Percentiles rank a stretch among this genome's conserved stretches.
Evolutionary conservation across 2,329 filamentous ascomycete genomes (phyloP).

Genomic region (Bipolaris oryzae): DNA sequence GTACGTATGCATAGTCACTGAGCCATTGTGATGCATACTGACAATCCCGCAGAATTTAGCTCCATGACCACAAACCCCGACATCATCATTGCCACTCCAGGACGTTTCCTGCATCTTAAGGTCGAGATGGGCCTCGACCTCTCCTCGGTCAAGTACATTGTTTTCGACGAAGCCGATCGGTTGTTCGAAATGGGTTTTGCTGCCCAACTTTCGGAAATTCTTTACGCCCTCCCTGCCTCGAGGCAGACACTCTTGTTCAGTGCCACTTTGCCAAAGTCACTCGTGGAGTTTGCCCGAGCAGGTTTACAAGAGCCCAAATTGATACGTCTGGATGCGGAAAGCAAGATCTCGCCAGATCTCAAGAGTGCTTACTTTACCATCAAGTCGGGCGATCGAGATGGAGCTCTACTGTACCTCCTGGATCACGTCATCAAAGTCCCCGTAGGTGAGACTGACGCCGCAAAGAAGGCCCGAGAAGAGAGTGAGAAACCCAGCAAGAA

Average conservation of each 20-base stretch:
- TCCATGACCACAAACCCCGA: conserved; percentile 95
- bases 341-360: conserved; percentile 94
- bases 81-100: conserved; percentile 95
- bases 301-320: conserved; percentile 91
- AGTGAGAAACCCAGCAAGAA: conserved; percentile 65
- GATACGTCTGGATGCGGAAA: conserved; percentile 89
- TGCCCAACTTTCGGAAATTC: conserved; percentile 88
- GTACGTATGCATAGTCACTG: conserved; percentile 23
- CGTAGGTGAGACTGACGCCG: conserved; percentile 64
- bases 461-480: conserved; percentile 53
- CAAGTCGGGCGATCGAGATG: conserved; percentile 93
- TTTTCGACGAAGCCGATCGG: conserved; percentile 96
- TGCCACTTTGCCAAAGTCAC: conserved; percentile 87
- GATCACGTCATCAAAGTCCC: conserved; percentile 94
- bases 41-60: conserved; percentile 66
- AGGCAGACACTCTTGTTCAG: conserved; percentile 95
- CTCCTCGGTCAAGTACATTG: conserved; percentile 89
- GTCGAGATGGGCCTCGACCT: conserved; percentile 94
- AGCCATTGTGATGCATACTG: background rate
- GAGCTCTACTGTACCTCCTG: conserved; percentile 84
- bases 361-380: conserved; percentile 93
- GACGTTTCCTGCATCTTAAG: conserved; percentile 94
- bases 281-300: conserved; percentile 94
- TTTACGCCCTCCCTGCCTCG: conserved; percentile 81
- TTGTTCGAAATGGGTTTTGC: conserved; percentile 99